phyloP scores from a whole-genome alignment of 768 basidiomycete genomes.

The Leccinum fibrillosum region DNA sequence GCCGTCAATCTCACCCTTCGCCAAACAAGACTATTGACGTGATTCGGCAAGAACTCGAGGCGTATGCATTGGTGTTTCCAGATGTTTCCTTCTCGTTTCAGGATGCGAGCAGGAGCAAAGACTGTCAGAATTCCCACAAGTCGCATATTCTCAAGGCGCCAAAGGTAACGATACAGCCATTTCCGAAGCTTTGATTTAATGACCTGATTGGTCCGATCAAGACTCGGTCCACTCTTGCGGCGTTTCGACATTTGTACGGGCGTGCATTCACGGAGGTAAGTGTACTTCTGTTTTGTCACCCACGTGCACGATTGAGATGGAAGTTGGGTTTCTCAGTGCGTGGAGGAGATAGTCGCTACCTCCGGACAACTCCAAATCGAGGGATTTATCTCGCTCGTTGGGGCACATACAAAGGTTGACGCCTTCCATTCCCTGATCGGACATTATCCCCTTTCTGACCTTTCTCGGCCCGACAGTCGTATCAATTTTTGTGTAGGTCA shows the following conservation, averaged over 20 bases:
- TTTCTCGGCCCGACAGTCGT: slow-evolving; percentile 46
- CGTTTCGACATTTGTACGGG: slow-evolving; percentile 77
- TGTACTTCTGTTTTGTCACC: slow-evolving; percentile 11
- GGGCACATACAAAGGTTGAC: slow-evolving; percentile 66
- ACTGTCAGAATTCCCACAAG: slow-evolving; percentile 33
- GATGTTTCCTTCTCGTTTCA: slow-evolving; percentile 67
- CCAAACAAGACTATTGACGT: slow-evolving; percentile 58
- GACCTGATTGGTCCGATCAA: slow-evolving; percentile 33
- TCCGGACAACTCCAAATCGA: slow-evolving; percentile 54
- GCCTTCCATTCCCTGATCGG: slow-evolving; percentile 14
- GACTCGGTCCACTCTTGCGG: slow-evolving; percentile 60
- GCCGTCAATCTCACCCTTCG: slow-evolving; percentile 67
- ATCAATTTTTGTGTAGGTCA: slow-evolving; percentile 81
- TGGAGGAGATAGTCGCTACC: slow-evolving; percentile 56
- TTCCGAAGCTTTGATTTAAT: slow-evolving; percentile 11
- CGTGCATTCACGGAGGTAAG: slow-evolving; percentile 65
- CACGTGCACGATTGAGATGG: slow-evolving; percentile 9
- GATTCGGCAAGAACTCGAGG: slow-evolving; percentile 70
- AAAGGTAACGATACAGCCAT: slow-evolving; percentile 45
- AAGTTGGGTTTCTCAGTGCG: slow-evolving; percentile 45
- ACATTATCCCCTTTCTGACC: slow-evolving; percentile 19
- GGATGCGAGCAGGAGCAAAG: slow-evolving; percentile 41
- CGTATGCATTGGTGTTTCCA: slow-evolving; percentile 70
- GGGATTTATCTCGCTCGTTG: slow-evolving; percentile 84
- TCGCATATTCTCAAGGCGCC: slow-evolving; percentile 57